A percentile compares a stretch with the other conserved stretches of the same genome.
Evolutionary conservation across 2,329 filamentous ascomycete species (phyloP).

Genomic region (Achaetomium macrosporum): DNA sequence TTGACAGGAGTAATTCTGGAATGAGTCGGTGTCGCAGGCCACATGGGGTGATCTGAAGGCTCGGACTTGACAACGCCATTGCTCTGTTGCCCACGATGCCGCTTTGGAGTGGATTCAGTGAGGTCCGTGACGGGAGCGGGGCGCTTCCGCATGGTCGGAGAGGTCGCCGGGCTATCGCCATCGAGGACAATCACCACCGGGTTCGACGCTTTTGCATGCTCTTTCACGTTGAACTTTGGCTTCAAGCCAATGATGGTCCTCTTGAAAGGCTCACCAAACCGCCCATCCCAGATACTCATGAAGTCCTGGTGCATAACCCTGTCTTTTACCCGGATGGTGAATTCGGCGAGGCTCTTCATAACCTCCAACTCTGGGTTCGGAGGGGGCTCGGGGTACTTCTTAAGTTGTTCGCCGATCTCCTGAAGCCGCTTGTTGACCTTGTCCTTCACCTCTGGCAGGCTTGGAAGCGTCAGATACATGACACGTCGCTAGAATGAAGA

Average conservation of each 20-base stretch:
- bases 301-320: constrained; percentile 49
- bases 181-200: constrained; percentile 34
- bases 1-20: background rate
- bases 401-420: constrained; percentile 49
- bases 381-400: constrained; percentile 59
- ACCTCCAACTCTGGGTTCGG: constrained; percentile 63
- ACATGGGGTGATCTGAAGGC: constrained; percentile 5
- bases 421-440: constrained; percentile 47
- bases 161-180: constrained; percentile 12
- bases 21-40: constrained; percentile 14
- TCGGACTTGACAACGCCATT: constrained; percentile 25
- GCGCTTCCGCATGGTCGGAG: constrained; percentile 16
- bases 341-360: constrained; percentile 50
- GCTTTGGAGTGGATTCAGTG: constrained; percentile 13
- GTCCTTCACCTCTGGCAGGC: constrained; percentile 38
- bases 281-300: constrained; percentile 37
- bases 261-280: constrained; percentile 47
- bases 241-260: constrained; percentile 41
- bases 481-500: background rate
- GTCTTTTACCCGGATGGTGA: constrained; percentile 48
- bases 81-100: constrained; percentile 13
- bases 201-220: constrained; percentile 35
- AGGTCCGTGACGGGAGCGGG: background rate
- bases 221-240: constrained; percentile 33
- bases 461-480: constrained; percentile 5